Evolutionary conservation across 441 rosid species (phyloP).

Genomic region (Gossypium aridum): DNA sequence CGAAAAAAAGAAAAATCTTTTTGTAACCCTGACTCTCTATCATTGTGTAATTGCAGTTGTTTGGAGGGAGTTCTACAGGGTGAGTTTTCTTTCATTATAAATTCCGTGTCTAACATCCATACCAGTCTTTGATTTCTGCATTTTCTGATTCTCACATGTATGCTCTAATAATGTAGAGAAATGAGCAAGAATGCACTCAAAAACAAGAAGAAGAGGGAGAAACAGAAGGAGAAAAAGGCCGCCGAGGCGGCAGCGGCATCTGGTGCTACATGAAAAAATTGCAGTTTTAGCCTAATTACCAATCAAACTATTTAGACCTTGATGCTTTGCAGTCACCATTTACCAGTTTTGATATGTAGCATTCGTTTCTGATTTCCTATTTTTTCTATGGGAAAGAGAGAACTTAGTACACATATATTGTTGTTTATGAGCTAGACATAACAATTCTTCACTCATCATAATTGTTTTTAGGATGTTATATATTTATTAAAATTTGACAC

Average conservation of each 20-base stretch:
- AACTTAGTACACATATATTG: background rate
- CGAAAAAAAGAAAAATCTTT: too few species aligned
- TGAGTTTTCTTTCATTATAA: slow-evolving; percentile 30
- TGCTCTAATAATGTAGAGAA: slow-evolving; percentile 34
- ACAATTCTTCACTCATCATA: background rate
- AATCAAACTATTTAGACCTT: background rate
- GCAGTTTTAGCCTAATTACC: background rate
- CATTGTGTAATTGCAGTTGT: slow-evolving; percentile 39
- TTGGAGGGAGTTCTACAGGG: slow-evolving; percentile 58
- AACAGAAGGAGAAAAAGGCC: slow-evolving; percentile 71
- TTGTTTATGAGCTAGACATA: background rate
- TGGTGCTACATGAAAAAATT: slow-evolving; percentile 10
- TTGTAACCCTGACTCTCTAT: slow-evolving; percentile 26
- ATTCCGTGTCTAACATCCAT: background rate
- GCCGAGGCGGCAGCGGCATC: slow-evolving; percentile 31
- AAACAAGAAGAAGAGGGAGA: slow-evolving; percentile 94
- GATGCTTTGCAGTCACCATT: background rate
- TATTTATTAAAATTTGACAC: background rate
- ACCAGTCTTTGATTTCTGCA: background rate
- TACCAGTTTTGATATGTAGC: background rate
- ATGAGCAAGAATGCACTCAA: slow-evolving; percentile 81
- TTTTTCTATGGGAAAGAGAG: background rate
- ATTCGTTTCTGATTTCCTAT: background rate
- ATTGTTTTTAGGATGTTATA: background rate
- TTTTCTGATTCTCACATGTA: background rate